Conservation (phyloP, 164 flowering plant species). For the Berberis thunbergii region DNA sequence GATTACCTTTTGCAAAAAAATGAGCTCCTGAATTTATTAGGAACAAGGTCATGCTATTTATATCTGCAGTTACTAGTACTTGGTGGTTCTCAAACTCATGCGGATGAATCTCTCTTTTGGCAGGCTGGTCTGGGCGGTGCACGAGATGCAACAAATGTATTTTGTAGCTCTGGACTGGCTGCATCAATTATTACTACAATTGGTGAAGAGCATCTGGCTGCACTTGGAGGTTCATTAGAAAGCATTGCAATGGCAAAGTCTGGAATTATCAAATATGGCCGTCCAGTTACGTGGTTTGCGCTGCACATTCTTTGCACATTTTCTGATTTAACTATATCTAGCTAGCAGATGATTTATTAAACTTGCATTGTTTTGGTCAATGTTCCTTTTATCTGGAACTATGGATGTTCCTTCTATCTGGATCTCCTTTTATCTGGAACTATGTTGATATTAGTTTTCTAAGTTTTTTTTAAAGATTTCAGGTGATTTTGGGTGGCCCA, state of each 20-base stretch:
- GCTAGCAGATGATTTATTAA: background rate
- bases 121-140: slow-evolving; percentile 98
- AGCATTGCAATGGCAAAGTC: slow-evolving; percentile 89
- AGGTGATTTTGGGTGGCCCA: slow-evolving; percentile 90
- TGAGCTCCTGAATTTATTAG: background rate
- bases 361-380: background rate
- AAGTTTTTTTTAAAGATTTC: slow-evolving; percentile 13
- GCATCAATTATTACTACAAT: slow-evolving; percentile 80
- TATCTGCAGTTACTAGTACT: background rate
- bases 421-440: no score
- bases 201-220: slow-evolving; percentile 85
- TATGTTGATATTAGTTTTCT: no score
- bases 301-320: no score
- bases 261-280: slow-evolving; percentile 75
- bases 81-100: background rate
- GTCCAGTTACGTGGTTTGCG: slow-evolving; percentile 80
- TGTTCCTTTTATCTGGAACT: background rate
- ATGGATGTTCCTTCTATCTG: no score
- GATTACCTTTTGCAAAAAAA: no score
- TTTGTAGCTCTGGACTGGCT: slow-evolving; percentile 48
- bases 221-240: slow-evolving; percentile 91
- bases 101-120: slow-evolving; percentile 4
- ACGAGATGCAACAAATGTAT: slow-evolving; percentile 90
- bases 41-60: background rate
- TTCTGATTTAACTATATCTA: slow-evolving; percentile 7